Evolutionary conservation across 2,329 filamentous ascomycete species (phyloP).

Genomic region (Colletotrichum cuscutae): DNA sequence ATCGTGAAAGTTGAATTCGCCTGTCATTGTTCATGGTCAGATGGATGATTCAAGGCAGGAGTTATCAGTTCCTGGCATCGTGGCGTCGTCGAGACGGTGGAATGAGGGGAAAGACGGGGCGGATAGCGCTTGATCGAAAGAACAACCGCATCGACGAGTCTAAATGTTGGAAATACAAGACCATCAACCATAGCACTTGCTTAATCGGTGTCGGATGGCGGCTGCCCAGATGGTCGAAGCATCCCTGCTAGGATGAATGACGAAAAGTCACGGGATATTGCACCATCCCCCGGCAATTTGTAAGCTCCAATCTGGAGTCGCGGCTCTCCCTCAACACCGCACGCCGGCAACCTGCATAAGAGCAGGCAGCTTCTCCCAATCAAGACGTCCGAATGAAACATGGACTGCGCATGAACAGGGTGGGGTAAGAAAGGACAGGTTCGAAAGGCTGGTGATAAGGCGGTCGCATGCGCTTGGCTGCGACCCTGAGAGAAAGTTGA

Average conservation of each 20-base stretch:
- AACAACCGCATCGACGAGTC: constrained; percentile 27
- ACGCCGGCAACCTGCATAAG: constrained; percentile 34
- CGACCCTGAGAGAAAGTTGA: constrained; percentile 20
- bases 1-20: constrained; percentile 67
- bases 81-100: constrained; percentile 30
- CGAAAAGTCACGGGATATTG: constrained; percentile 69
- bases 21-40: constrained; percentile 56
- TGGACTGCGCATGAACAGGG: constrained; percentile 32
- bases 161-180: constrained; percentile 23
- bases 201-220: constrained; percentile 28
- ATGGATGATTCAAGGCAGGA: constrained; percentile 34
- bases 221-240: constrained; percentile 29
- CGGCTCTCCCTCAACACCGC: constrained; percentile 37
- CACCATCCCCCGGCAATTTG: constrained; percentile 64
- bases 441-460: constrained; percentile 27
- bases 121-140: constrained; percentile 20
- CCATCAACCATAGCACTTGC: constrained; percentile 29
- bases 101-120: constrained; percentile 26
- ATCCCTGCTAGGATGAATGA: constrained; percentile 37
- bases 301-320: constrained; percentile 47
- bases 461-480: constrained; percentile 26
- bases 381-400: constrained; percentile 36
- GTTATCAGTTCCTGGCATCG: constrained; percentile 35
- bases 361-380: constrained; percentile 43
- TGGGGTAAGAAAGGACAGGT: constrained; percentile 28